Evolutionary conservation across 371 early-diverging fungal genomes (phyloP), one percentile per base, ranked within the genome.

Genomic region (Mucor sp.): DNA sequence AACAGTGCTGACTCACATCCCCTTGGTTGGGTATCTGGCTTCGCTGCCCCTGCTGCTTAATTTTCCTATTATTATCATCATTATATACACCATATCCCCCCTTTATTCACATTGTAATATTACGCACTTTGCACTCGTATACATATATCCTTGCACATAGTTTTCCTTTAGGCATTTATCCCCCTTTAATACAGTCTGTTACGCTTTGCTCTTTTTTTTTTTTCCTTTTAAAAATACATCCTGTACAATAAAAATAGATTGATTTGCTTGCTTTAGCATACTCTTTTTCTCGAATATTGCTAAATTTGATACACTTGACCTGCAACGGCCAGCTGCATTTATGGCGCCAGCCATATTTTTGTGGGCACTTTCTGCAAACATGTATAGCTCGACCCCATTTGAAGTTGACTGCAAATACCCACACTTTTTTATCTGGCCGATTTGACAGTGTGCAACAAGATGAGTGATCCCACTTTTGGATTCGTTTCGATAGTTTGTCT

Each of bases 11-110:
- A 63, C 17, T 15, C 17, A 3, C 62, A 53, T 27, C 50, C 64
- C 7, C 21, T 65, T 4, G 53, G 55, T 12, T 71, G 71, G 68
- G 48, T 72, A n/a, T 68, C 62, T 17, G 68, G 72, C 4, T 68
- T 58, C 43, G 72, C 72, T 44, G 72, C 72, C 21, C 69, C 72
- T 32, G 72, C 72, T 60, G 72, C 72, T 53, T 72, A 72, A 56
- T 44, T 19, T 44, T 19, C 19, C 6, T 44, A 6, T 44, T n/a
- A 44, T 44, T 44, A n/a, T 19, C 6, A 19, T 44, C n/a, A 44
- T 44, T 44, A 44, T 44, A 44, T 43, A 43, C 44, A 44, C 44
- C 44, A 44, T 44, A 44, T 44, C 44, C 44, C 44, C 44, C 44
- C 8, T 19, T n/a, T 19, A 37, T 37, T 37, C 14, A 37, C 44